Conservation (phyloP, 805 yeast genomes). For the Yueomyces sp. region DNA sequence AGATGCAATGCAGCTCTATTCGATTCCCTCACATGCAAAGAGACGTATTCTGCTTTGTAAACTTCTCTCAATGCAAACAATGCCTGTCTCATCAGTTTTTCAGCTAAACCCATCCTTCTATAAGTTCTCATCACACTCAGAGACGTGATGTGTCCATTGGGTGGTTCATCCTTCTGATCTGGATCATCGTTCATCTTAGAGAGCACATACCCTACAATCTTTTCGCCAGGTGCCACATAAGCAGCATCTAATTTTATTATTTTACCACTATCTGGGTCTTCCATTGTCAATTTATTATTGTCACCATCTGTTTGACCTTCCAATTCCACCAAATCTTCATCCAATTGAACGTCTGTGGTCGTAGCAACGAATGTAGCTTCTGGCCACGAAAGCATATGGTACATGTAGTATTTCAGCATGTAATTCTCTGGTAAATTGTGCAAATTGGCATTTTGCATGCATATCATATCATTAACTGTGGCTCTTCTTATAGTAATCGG, state of each 20-base stretch:
- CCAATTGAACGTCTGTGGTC: conserved; percentile 35
- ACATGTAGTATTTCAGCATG: conserved; percentile 81
- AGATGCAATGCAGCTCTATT: conserved; percentile 90
- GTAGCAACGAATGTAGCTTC: conserved; percentile 94
- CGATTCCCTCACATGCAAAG: conserved; percentile 85
- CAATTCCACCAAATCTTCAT: conserved; percentile 9
- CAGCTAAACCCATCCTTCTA: conserved; percentile 91
- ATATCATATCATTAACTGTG: conserved; percentile 72
- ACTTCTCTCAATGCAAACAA: conserved; percentile 69
- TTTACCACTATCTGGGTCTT: conserved; percentile 10
- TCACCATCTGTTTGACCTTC: conserved; percentile 9
- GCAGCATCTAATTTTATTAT: conserved; percentile 44
- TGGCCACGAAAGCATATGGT: conserved; percentile 93
- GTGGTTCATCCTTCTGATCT: conserved; percentile 54
- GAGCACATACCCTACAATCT: conserved; percentile 88
- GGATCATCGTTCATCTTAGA: conserved; percentile 97
- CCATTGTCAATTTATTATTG: conserved; percentile 8
- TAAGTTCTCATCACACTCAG: conserved; percentile 91
- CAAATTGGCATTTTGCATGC: conserved; percentile 90
- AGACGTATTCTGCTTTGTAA: conserved; percentile 70
- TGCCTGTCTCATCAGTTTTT: conserved; percentile 75
- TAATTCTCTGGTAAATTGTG: conserved; percentile 92
- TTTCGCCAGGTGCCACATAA: conserved; percentile 52
- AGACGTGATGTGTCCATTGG: conserved; percentile 90
- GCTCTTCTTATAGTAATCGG: conserved; percentile 85